Percentiles rank a stretch among this genome's conserved stretches.
phyloP scores from a whole-genome alignment of 2,329 filamentous ascomycete species.

The Ophioceras dolichostomum region DNA sequence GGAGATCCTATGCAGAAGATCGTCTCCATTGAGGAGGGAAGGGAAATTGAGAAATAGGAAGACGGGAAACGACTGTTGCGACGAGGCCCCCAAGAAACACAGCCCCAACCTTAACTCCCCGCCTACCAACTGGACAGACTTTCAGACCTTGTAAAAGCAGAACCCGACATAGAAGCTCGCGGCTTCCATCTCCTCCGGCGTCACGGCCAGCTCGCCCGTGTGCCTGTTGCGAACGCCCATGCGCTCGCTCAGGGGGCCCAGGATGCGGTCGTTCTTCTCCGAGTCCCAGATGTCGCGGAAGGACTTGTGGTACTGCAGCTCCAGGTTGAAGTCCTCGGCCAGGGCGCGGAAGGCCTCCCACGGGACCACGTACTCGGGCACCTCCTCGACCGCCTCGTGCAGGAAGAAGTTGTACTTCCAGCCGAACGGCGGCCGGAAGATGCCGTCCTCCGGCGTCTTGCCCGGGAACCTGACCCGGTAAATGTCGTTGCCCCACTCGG shows the following conservation, averaged over 20 bases:
- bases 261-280: conserved; percentile 71
- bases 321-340: conserved; percentile 92
- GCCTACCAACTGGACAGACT: no score
- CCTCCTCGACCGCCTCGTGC: conserved; percentile 88
- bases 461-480: conserved; percentile 85
- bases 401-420: conserved; percentile 99
- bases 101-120: background rate
- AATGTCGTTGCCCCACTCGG: conserved; percentile 87
- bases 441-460: conserved; percentile 69
- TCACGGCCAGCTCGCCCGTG: conserved; percentile 56
- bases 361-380: conserved; percentile 94
- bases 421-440: conserved; percentile 88
- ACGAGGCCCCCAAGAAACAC: background rate
- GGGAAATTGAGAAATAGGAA: no score
- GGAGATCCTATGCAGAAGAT: no score
- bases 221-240: conserved; percentile 79
- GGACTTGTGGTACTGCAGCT: conserved; percentile 83
- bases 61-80: background rate
- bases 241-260: conserved; percentile 81
- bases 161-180: conserved; percentile 87
- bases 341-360: conserved; percentile 96
- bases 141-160: conserved; percentile 91
- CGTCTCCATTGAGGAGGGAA: no score
- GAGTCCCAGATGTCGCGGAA: conserved; percentile 88
- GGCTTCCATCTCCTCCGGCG: conserved; percentile 83